Base-by-base conservation (phyloP, 768 basidiomycete genomes). In the Sarcomyxa edulis region DNA sequence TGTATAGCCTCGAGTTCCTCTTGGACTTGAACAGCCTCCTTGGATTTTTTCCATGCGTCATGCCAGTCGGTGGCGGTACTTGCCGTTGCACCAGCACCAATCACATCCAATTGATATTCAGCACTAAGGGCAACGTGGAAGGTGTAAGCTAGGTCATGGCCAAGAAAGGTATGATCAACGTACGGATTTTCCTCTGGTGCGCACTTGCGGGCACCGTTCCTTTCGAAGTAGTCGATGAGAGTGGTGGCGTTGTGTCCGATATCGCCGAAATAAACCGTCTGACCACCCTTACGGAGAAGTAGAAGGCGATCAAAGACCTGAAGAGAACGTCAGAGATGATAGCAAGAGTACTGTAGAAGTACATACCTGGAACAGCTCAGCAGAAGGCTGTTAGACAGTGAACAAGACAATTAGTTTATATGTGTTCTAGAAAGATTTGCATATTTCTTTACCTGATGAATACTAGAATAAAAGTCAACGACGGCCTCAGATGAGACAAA, bases 31-130 rank as follows among this genome's bases (percentile, higher is more conserved):
- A 7, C 20, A 1, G 28, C n/a, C 21, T 39, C 38, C n/a, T 28
- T 12, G 5, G 38, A 39, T 4, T 39, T 32, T 23, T 39, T 15
- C 38, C 38, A 39, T 16, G 32, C 12, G 9, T 71, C 57, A 37
- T 68, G 66, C 79, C 86, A 88, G 45, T 87, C 72, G 9, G 53
- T 54, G 5, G 59, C 45, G 18, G 61, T 69, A 18, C 68, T 60
- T 1, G 78, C 74, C 2, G 80, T 76, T 2, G 78, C 76, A 6
- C 84, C 84, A n/a, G 84, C 83, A 6, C 84, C 84, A 36, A 86
- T 84, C 8, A 77, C 78, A 35, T 81, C 78, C 15, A 87, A 66
- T 62, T 79, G 76, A 42, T 68, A 79, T 40, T 79, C 76, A 10
- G 77, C 77, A 4, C 76, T 78, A 32, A 19, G 19, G 0, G 16